These are phyloP conservation scores for Tricholoma hemisulphureum DNA, from an alignment of 768 basidiomycete genomes.

Conservation along the genomic window DNA sequence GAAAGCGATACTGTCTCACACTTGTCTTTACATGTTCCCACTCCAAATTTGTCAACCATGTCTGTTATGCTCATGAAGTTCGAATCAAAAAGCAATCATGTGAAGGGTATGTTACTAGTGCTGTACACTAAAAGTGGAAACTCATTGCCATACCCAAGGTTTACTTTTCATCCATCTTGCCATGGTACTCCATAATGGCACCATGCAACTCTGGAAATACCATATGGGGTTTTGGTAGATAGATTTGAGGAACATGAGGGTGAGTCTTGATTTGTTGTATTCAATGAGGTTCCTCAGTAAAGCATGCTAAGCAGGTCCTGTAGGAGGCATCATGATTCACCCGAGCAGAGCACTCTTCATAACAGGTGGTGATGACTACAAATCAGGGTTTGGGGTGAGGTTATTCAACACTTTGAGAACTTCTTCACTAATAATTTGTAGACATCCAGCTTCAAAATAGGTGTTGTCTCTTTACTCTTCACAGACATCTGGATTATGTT, in stretches of 20 bases:
- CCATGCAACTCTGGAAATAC: constrained; percentile 98
- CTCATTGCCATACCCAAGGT: constrained; percentile 56
- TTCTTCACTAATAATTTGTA: constrained; percentile 34
- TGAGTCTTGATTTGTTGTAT: constrained; percentile 37
- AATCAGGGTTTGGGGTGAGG: constrained; percentile 99
- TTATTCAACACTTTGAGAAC: constrained; percentile 10
- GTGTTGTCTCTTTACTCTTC: constrained; percentile 86
- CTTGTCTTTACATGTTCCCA: too few relatives aligned
- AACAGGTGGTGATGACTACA: constrained; percentile 98
- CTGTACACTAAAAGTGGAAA: too few relatives aligned
- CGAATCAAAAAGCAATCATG: constrained; percentile 98
- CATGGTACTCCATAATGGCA: constrained; percentile 95
- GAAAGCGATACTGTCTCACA: too few relatives aligned
- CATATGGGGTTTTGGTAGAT: constrained; percentile 99
- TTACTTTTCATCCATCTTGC: constrained; percentile 97
- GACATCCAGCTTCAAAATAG: constrained; percentile 85
- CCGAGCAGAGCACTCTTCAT: constrained; percentile 88
- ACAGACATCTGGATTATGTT: constrained; percentile 96
- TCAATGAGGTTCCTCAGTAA: constrained; percentile 13
- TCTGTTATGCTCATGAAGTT: constrained; percentile 97
- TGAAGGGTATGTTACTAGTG: constrained; percentile 85
- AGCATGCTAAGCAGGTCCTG: constrained; percentile 64
- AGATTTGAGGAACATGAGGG: constrained; percentile 99
- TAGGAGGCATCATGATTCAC: constrained; percentile 93
- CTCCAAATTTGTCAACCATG: constrained; percentile 49